Conservation (phyloP, 106 monocot genomes). For the Dactylorhiza incarnata region DNA sequence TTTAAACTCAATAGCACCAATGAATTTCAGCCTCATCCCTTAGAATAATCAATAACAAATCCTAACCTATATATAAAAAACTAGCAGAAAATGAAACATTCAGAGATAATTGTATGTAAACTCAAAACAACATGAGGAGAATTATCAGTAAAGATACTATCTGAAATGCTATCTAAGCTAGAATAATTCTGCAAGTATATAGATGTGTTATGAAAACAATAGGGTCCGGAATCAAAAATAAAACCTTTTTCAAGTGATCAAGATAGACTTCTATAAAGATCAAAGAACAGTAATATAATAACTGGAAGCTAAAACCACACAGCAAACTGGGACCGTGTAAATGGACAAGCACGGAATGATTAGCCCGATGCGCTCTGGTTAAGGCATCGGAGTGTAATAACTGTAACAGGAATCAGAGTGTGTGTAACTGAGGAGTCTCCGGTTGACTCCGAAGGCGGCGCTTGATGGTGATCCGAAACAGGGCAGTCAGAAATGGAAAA, state of each 20-base stretch:
- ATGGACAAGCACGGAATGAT: not conserved
- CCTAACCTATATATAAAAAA: not conserved
- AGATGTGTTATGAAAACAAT: too few species aligned
- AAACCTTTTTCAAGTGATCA: not conserved
- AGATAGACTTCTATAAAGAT: not conserved
- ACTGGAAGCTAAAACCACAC: too few species aligned
- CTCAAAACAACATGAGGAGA: not conserved
- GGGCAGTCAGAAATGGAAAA: not conserved
- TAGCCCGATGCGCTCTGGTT: not conserved
- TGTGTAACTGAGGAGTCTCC: not conserved
- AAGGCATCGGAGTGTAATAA: not conserved
- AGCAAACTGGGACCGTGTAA: too few species aligned
- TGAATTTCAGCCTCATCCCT: not conserved
- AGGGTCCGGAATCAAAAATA: not conserved
- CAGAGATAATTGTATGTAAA: not conserved
- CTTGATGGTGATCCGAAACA: not conserved
- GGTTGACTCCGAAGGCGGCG: not conserved
- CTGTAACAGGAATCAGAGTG: too few species aligned
- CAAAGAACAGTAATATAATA: too few species aligned
- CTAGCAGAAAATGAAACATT: not conserved
- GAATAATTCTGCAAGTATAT: too few species aligned
- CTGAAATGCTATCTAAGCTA: too few species aligned
- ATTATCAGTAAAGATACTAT: too few species aligned
- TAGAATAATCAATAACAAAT: not conserved
- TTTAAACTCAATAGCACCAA: not conserved